Evolutionary conservation across 2,329 filamentous ascomycete species (phyloP).

Genomic region (Fusarium buharicum): DNA sequence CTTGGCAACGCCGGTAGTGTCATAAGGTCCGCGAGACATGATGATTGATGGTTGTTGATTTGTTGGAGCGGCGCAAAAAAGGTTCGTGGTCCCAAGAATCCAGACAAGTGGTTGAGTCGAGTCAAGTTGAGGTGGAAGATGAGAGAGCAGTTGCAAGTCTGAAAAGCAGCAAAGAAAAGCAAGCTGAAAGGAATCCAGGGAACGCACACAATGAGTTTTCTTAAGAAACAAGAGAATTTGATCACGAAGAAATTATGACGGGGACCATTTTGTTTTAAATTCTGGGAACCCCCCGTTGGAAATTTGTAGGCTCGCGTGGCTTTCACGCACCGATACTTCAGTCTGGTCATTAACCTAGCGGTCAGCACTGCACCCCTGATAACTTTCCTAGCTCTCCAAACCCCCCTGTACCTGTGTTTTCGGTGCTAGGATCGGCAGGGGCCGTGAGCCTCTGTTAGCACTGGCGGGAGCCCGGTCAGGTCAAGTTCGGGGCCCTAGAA

Average conservation of each 20-base stretch:
- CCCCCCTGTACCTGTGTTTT: constrained; percentile 35
- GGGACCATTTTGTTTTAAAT: constrained; percentile 42
- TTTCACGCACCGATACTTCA: constrained; percentile 34
- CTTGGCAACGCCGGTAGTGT: constrained; percentile 53
- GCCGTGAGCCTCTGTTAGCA: constrained; percentile 40
- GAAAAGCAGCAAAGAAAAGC: constrained; percentile 26
- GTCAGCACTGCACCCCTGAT: constrained; percentile 40
- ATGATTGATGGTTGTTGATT: constrained; percentile 19
- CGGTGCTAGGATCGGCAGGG: constrained; percentile 45
- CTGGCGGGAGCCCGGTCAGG: constrained; percentile 30
- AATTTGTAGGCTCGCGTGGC: constrained; percentile 39
- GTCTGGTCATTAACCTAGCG: constrained; percentile 37
- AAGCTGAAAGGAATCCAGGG: constrained; percentile 37
- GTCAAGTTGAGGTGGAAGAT: constrained; percentile 11
- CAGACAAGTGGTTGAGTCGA: constrained; percentile 4
- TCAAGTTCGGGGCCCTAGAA: constrained; percentile 33
- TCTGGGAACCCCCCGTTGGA: constrained; percentile 28
- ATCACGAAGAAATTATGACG: constrained; percentile 36
- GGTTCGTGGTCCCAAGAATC: constrained; percentile 26
- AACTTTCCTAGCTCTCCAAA: constrained; percentile 25
- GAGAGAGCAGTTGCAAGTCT: constrained; percentile 27
- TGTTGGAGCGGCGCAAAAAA: constrained; percentile 8
- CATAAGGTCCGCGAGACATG: constrained; percentile 53
- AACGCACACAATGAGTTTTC: constrained; percentile 37
- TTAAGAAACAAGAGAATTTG: constrained; percentile 34